Evolutionary conservation across 352 stramenopile species (phyloP).

Genomic region (Globisporangium canariense): DNA sequence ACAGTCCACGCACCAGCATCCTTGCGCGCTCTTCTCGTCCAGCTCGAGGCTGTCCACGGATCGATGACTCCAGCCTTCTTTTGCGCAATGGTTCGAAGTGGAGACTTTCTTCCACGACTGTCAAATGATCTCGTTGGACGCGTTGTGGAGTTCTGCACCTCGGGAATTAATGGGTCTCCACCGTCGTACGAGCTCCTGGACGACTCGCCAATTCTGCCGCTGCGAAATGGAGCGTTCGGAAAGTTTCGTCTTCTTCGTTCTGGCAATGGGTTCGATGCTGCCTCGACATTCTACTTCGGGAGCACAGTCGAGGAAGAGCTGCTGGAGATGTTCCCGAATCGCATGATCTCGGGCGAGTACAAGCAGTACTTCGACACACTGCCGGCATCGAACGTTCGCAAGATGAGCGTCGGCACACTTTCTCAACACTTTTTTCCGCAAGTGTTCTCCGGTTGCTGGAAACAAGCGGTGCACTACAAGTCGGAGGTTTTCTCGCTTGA

Average conservation of each 20-base stretch:
- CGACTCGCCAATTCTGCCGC: constrained; percentile 38
- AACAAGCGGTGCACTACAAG: constrained; percentile 10
- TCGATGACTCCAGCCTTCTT: constrained; percentile 57
- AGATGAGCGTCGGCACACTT: constrained; percentile 29
- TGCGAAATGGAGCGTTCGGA: constrained; percentile 44
- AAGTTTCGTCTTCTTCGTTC: constrained; percentile 24
- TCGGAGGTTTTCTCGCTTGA: constrained; percentile 32
- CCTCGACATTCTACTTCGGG: constrained; percentile 37
- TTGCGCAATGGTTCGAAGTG: constrained; percentile 33
- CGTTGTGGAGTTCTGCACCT: constrained; percentile 52
- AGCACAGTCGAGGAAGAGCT: constrained; percentile 46
- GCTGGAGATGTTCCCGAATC: constrained; percentile 38
- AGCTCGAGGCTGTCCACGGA: constrained; percentile 46
- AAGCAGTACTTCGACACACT: constrained; percentile 45
- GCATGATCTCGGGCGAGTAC: constrained; percentile 36
- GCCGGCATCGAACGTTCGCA: constrained; percentile 40
- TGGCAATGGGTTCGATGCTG: constrained; percentile 5
- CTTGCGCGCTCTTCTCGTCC: constrained; percentile 40
- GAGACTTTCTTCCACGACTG: constrained; percentile 35
- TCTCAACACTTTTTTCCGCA: constrained; percentile 40
- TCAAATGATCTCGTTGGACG: constrained; percentile 21
- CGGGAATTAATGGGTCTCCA: constrained; percentile 1
- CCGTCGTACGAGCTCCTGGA: constrained; percentile 25
- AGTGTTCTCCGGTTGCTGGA: constrained; percentile 34
- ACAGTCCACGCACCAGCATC: constrained; percentile 34